These are phyloP conservation scores for Protomyces lactucae-debilis DNA, from an alignment of 1,139 yeast genomes.

Conservation along the genomic window DNA sequence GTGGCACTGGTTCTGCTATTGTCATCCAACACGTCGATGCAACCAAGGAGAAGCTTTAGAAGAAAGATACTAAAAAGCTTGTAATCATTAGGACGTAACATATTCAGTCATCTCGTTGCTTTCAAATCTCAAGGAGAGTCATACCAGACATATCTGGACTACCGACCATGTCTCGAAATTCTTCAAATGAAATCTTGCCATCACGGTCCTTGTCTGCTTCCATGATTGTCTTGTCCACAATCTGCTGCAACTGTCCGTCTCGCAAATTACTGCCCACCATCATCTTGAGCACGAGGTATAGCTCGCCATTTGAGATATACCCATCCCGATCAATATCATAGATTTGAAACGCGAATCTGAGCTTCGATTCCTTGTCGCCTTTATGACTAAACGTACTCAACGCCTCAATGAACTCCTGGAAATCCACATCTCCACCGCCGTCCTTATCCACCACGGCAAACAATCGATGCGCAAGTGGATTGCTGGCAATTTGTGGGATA, in stretches of 20 bases:
- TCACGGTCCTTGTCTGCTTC: slow-evolving; percentile 92
- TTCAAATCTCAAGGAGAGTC: slow-evolving; percentile 11
- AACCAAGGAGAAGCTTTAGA: slow-evolving; percentile 15
- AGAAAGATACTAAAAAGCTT: too few species aligned
- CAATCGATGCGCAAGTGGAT: slow-evolving; percentile 82
- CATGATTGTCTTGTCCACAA: slow-evolving; percentile 91
- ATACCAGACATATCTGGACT: slow-evolving; percentile 17
- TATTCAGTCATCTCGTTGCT: not conserved
- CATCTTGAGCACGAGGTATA: slow-evolving; percentile 78
- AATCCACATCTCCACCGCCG: slow-evolving; percentile 85
- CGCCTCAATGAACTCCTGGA: slow-evolving; percentile 89
- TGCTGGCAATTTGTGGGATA: slow-evolving; percentile 86
- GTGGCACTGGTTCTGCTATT: slow-evolving; percentile 93
- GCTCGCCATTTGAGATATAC: slow-evolving; percentile 87
- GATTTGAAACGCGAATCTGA: slow-evolving; percentile 83
- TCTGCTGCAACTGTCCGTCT: slow-evolving; percentile 79
- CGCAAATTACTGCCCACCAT: slow-evolving; percentile 93
- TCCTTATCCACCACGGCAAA: slow-evolving; percentile 94
- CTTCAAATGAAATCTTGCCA: slow-evolving; percentile 79
- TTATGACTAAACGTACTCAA: slow-evolving; percentile 88
- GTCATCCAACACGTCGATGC: slow-evolving; percentile 50
- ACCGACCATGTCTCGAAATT: slow-evolving; percentile 46
- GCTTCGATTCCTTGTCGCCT: slow-evolving; percentile 75
- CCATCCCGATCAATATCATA: slow-evolving; percentile 97
- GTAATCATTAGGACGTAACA: not conserved